Evolutionary conservation across 2,329 filamentous ascomycete genomes (phyloP).

Genomic region (Monosporascus sp.): DNA sequence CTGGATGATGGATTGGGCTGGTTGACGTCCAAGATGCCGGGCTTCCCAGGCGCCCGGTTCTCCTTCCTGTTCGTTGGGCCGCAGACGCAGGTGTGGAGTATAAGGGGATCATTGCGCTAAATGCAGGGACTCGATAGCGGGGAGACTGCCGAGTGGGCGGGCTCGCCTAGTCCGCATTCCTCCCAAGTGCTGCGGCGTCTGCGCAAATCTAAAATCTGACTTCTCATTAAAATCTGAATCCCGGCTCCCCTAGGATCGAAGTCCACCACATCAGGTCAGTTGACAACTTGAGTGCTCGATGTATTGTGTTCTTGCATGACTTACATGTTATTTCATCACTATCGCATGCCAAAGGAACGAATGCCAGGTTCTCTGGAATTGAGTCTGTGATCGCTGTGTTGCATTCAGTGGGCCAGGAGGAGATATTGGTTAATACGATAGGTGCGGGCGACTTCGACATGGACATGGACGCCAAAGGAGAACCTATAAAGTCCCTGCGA

Average conservation of each 20-base stretch:
- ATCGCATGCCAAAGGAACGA: not conserved
- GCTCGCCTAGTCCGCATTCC: not conserved
- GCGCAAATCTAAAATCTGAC: not conserved
- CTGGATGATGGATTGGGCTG: not conserved
- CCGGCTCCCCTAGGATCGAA: no score
- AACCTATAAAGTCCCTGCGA: conserved; percentile 35
- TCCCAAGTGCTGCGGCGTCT: not conserved
- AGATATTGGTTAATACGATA: not conserved
- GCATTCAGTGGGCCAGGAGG: no score
- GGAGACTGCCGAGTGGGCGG: not conserved
- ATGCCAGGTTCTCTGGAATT: no score
- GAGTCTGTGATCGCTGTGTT: no score
- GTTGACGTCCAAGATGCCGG: not conserved
- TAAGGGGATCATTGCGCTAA: not conserved
- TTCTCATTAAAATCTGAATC: not conserved
- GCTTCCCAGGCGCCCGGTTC: not conserved
- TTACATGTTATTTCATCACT: not conserved
- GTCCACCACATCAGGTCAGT: no score
- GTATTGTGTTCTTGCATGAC: not conserved
- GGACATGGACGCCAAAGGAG: conserved; percentile 12
- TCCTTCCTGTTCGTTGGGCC: not conserved
- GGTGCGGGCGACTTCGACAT: no score
- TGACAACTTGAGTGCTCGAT: not conserved
- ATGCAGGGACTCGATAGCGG: not conserved
- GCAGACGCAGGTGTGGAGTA: not conserved